Base-by-base conservation (phyloP, 257 asterid species). In the Hygrophila difformis region DNA sequence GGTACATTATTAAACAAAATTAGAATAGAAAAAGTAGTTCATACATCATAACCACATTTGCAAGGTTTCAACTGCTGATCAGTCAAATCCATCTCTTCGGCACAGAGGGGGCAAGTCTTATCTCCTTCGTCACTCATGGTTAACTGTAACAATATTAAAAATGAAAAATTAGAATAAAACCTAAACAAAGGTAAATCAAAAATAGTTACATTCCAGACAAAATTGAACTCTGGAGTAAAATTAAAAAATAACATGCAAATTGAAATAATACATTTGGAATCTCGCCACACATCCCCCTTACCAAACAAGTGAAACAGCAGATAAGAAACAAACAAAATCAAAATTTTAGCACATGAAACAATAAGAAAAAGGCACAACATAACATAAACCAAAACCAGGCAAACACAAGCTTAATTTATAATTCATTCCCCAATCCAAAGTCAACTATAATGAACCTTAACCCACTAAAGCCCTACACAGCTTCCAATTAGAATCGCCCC, bases 61-160 rank as follows among this genome's bases (percentile, higher is more conserved):
- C 98, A 85, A 39, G 98, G 96, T 72, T 72, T 89, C 84, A 89
- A 71, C 70, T 89, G 98, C 78, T 82, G 96, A 68, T 89, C 98
- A 47, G 98, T 89, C 68, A 82, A 62, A 71, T 89, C 98, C 98
- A 89, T 89, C 79, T 82, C 98, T 83, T 89, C 96, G 0, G 98
- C 91, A 50, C 96, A 89, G 60, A 89, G 94, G 74, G 97, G 97
- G 66, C 97, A 89, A 52, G 78, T 73, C 73, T 66, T 89, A 51
- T 89, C 98, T 60, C 94, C 94, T 75, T 82, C 79, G 51, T 85
- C 92, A 14, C 88, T 76, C 96, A 84, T 85, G 71, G 67, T 77
- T 55, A 39, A 72, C 97, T 82, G 33, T n/a, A 49, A 63, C 55
- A 43, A 40, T 39, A 51, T 44, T 36, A 44, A 17, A 53, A 12